Percentiles rank a stretch among this genome's conserved stretches.
These are phyloP conservation scores for Rubia tinctorum DNA, from an alignment of 305 asterid species.

Conservation along the genomic window DNA sequence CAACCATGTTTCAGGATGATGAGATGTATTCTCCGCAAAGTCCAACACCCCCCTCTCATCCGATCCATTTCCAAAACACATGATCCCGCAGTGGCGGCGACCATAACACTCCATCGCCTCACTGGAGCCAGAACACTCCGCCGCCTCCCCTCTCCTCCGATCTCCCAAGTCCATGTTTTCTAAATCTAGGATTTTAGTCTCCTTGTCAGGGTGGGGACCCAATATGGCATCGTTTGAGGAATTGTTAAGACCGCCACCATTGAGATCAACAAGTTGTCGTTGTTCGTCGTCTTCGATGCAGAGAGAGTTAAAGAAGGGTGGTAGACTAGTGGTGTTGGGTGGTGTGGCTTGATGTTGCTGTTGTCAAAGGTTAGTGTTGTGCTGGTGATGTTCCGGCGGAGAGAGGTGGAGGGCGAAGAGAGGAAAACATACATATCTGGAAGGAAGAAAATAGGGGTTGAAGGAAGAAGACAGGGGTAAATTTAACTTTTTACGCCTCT, in stretches of 20 bases:
- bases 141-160: conserved; percentile 19
- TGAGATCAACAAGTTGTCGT: conserved; percentile 1
- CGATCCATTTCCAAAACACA: conserved; percentile 21
- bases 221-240: conserved; percentile 14
- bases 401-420: too few relatives aligned
- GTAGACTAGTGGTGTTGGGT: too few relatives aligned
- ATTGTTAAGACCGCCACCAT: background rate
- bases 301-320: conserved; percentile 37
- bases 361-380: too few relatives aligned
- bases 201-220: background rate
- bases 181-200: conserved; percentile 11
- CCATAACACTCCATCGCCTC: conserved; percentile 27
- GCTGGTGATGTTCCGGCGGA: too few relatives aligned
- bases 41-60: conserved; percentile 69
- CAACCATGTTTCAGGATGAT: conserved; percentile 98
- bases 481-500: too few relatives aligned
- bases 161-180: conserved; percentile 34
- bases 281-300: conserved; percentile 51
- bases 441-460: too few relatives aligned
- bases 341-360: too few relatives aligned
- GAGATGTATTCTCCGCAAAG: conserved; percentile 82
- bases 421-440: too few relatives aligned
- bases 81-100: conserved; percentile 20
- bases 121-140: conserved; percentile 11
- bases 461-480: too few relatives aligned